Percentiles rank a stretch among this genome's conserved stretches.
phyloP scores from a whole-genome alignment of 2,329 filamentous ascomycete species.

The Neobulgaria alba region DNA sequence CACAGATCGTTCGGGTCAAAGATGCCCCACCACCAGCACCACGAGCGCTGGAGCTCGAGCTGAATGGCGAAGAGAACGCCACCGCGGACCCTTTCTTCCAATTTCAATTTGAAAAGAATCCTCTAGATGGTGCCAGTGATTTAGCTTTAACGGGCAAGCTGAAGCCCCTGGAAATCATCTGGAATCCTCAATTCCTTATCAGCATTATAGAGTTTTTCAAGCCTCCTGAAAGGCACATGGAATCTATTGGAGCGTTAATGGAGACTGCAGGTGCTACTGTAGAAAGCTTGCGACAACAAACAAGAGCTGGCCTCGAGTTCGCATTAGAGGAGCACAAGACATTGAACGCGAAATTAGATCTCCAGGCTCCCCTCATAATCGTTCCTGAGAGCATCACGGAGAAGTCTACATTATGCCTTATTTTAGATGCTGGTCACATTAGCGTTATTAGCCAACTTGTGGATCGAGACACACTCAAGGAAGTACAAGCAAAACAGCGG shows the following conservation, averaged over 20 bases:
- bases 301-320: conserved; percentile 89
- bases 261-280: conserved; percentile 93
- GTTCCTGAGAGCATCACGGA: conserved; percentile 87
- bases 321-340: conserved; percentile 97
- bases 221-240: conserved; percentile 94
- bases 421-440: conserved; percentile 92
- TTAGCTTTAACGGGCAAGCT: conserved; percentile 83
- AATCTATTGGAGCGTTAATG: conserved; percentile 92
- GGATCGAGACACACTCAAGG: conserved; percentile 78
- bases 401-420: conserved; percentile 74
- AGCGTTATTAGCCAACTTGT: conserved; percentile 91
- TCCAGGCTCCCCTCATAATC: conserved; percentile 93
- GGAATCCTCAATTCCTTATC: conserved; percentile 89
- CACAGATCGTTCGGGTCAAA: conserved; percentile 93
- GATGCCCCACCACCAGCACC: conserved; percentile 56
- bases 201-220: conserved; percentile 93
- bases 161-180: conserved; percentile 93
- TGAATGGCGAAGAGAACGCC: conserved; percentile 32
- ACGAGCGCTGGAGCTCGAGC: conserved; percentile 27
- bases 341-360: conserved; percentile 88
- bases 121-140: conserved; percentile 85
- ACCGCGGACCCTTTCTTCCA: conserved; percentile 78
- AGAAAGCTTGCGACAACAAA: conserved; percentile 90
- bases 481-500: conserved; percentile 85
- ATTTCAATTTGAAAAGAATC: conserved; percentile 88